Evolutionary conservation across 2,329 filamentous ascomycete genomes (phyloP), one percentile per base, ranked within the genome.

Genomic region (Septoria linicola): DNA sequence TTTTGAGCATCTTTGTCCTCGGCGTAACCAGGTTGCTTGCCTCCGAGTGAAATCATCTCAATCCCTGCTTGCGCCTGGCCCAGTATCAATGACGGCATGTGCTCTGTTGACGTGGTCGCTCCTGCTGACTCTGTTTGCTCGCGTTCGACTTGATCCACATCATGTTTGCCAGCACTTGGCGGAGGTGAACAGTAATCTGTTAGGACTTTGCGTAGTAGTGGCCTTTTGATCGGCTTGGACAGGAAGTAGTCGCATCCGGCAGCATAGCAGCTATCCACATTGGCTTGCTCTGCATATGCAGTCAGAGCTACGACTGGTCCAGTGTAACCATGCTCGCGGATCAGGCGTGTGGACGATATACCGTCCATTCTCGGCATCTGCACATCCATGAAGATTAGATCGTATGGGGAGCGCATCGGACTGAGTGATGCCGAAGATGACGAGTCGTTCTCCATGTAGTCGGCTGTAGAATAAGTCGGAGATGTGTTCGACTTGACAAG

Each of bases 371-470:
- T 95, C 3, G 91, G 91, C 91, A 96, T 96, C 71, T 88, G 65
- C 2, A 96, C 86, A 63, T 96, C 91, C 91, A 96, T 96, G 66
- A 96, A 93, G 57, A 96, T 92, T 17, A 96, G 77, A 61, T 95
- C 88, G 65, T 91, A 96, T 2, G 80, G 80, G n/a, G 43, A 6
- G 43, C 14, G 41, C 25, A 16, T 49, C n/a, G 14, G 46, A 32
- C 40, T 39, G 19, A 19, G 32, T 19, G 21, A 44, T 43, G 39
- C 41, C 35, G 16, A 41, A 16, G n/a, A 47, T 4, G 35, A 47
- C 11, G 35, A 47, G 35, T 39, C 44, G 21, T 47, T 21, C 20
- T 21, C 44, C 0, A 21, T 39, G 10, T n/a, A 47, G 8, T 35
- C 35, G 8, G 8, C 23, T 1, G 42, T 17, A 8, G 14, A 21